phyloP scores from a whole-genome alignment of 2,329 filamentous ascomycete genomes.

The Colletotrichum liaoningense region DNA sequence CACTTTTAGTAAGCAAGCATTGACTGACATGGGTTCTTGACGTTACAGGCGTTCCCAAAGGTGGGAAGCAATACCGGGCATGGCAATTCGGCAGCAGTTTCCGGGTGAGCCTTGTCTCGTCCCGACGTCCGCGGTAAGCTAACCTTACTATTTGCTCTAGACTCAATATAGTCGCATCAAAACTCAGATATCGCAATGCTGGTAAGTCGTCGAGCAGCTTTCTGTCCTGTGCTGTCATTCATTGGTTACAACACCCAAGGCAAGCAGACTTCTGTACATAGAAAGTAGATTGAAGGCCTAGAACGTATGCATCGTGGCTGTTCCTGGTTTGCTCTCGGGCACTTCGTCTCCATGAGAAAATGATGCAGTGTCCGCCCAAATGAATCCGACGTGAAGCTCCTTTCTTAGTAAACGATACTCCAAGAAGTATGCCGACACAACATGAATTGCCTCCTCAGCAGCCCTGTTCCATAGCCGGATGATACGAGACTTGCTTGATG shows the following conservation, averaged over 20 bases:
- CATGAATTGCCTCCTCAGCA: too few species aligned
- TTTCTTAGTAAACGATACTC: too few species aligned
- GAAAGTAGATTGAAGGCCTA: neutral
- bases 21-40: neutral
- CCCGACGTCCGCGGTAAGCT: neutral
- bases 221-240: neutral
- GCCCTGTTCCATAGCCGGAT: too few species aligned
- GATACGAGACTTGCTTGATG: too few species aligned
- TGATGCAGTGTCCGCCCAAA: too few species aligned
- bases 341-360: neutral
- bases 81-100: neutral
- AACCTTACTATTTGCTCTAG: neutral
- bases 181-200: neutral
- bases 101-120: neutral
- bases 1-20: neutral
- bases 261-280: neutral
- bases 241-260: neutral
- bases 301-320: neutral
- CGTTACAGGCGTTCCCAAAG: neutral
- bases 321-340: neutral
- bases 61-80: neutral
- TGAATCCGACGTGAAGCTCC: slow-evolving; percentile 51
- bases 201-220: neutral
- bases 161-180: neutral
- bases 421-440: too few species aligned